phyloP scores from a whole-genome alignment of 441 rosid species.

The Eutrema salsugineum region DNA sequence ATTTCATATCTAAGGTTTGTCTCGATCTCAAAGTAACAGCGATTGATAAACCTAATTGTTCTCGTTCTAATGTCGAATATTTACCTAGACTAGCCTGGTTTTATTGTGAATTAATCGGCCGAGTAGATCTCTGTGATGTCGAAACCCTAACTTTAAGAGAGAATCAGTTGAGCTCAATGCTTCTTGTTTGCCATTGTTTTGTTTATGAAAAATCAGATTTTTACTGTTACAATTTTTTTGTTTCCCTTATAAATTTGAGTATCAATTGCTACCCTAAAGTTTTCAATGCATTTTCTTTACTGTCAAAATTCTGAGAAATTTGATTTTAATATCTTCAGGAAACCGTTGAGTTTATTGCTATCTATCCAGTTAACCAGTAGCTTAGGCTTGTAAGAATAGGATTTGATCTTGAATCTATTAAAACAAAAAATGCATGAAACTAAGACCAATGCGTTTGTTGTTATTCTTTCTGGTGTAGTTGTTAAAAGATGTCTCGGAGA shows the following conservation, averaged over 20 bases:
- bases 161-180: background rate
- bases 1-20: background rate
- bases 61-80: background rate
- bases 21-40: background rate
- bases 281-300: background rate
- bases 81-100: background rate
- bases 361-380: background rate
- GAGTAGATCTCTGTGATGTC: background rate
- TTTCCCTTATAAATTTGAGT: background rate
- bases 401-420: background rate
- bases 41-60: background rate
- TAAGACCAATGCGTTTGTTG: background rate
- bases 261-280: background rate
- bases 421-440: background rate
- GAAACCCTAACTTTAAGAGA: background rate
- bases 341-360: background rate
- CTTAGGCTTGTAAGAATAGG: background rate
- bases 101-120: background rate
- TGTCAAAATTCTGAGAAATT: background rate
- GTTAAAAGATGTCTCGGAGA: slow-evolving; percentile 70
- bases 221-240: too few species aligned
- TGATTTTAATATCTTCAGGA: background rate
- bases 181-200: background rate
- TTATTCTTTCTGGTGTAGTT: background rate
- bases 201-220: background rate